Conservation (phyloP, 345 rosid species). For the Balakata baccata region DNA sequence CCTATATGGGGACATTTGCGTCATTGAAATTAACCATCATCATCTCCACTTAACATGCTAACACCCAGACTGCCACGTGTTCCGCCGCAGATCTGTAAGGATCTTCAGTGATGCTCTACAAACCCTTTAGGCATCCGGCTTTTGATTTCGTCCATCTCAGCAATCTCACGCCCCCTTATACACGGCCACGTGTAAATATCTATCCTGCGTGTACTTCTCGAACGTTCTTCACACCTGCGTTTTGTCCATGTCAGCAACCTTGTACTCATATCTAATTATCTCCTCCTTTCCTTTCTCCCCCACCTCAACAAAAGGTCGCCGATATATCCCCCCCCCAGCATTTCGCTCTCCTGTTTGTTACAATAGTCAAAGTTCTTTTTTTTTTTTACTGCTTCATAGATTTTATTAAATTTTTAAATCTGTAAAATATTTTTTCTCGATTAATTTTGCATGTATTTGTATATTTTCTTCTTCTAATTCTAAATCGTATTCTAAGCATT, state of each 20-base stretch:
- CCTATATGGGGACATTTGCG: no score
- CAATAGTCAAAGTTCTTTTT: constrained; percentile 17
- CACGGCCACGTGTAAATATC: constrained; percentile 34
- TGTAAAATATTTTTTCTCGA: constrained; percentile 10
- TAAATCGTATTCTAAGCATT: not conserved
- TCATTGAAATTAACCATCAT: no score
- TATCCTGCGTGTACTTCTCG: constrained; percentile 30
- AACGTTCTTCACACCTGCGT: constrained; percentile 32
- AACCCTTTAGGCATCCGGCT: constrained; percentile 22
- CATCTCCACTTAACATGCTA: no score
- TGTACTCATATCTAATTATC: constrained; percentile 22
- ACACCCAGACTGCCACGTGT: constrained; percentile 22
- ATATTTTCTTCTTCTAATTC: not conserved
- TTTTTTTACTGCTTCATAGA: not conserved
- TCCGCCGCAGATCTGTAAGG: constrained; percentile 8
- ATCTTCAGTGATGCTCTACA: constrained; percentile 18
- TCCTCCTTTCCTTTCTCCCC: constrained; percentile 9
- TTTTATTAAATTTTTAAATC: not conserved
- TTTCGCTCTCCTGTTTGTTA: constrained; percentile 16
- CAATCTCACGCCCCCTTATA: constrained; percentile 8
- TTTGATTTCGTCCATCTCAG: constrained; percentile 53
- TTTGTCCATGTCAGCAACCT: constrained; percentile 48
- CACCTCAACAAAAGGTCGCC: constrained; percentile 22
- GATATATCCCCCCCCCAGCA: constrained; percentile 17
- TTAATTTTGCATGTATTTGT: not conserved